These are phyloP conservation scores for Nepenthes gracilis DNA, from an alignment of 148 eudicot genomes.

Conservation along the genomic window DNA sequence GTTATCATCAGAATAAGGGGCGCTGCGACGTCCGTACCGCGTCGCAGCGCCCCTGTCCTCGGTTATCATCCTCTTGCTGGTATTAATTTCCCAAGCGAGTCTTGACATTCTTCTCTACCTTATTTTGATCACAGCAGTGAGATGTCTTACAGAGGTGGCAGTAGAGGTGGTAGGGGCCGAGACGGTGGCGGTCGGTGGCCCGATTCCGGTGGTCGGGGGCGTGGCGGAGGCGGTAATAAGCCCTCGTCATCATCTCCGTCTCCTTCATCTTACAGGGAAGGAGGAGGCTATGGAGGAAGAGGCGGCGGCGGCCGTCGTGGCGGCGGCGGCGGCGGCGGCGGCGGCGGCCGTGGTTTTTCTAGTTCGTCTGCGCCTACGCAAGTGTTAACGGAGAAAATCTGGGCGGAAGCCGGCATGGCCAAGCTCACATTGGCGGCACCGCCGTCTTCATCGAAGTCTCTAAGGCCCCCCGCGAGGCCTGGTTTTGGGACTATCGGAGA, in stretches of 20 bases:
- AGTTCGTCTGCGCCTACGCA: neutral
- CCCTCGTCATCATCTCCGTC: slow-evolving; percentile 6
- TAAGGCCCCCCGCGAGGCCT: slow-evolving; percentile 40
- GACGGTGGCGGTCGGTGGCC: slow-evolving; percentile 13
- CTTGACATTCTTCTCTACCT: too few relatives aligned
- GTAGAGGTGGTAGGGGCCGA: slow-evolving; percentile 16
- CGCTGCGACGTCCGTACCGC: too few relatives aligned
- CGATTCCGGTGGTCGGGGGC: slow-evolving; percentile 10
- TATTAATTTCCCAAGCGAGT: too few relatives aligned
- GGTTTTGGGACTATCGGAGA: slow-evolving; percentile 40
- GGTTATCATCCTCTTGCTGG: too few relatives aligned
- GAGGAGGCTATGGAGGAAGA: slow-evolving; percentile 16
- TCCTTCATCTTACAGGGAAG: slow-evolving; percentile 3
- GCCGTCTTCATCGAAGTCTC: slow-evolving; percentile 25
- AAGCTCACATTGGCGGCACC: slow-evolving; percentile 12
- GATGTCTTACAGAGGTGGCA: slow-evolving; percentile 24
- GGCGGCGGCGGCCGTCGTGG: slow-evolving; percentile 11
- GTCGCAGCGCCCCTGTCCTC: too few relatives aligned
- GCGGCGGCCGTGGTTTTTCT: slow-evolving; percentile 5
- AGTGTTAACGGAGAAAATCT: neutral
- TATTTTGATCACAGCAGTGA: too few relatives aligned
- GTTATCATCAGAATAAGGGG: too few relatives aligned
- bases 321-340: slow-evolving; percentile 1
- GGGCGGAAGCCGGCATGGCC: too few relatives aligned
- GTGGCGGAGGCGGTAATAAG: slow-evolving; percentile 1